Evolutionary conservation across 805 yeast genomes (phyloP).

Genomic region (Starmerella davenportii): DNA sequence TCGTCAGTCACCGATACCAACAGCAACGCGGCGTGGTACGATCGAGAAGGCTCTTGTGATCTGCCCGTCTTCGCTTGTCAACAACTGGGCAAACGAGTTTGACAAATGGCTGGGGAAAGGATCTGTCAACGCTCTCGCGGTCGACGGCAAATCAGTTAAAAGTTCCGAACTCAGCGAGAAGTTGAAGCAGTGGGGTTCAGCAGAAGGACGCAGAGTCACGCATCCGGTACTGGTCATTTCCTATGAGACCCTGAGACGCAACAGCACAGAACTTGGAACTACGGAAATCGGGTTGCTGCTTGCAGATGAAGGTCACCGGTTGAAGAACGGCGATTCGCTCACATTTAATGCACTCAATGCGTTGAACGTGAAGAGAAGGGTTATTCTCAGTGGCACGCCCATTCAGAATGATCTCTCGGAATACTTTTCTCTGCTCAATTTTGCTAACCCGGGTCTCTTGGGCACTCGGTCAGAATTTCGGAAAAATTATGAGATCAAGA

Average conservation of each 20-base stretch:
- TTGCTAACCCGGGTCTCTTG: conserved; percentile 84
- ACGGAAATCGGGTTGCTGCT: conserved; percentile 72
- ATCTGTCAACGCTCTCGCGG: conserved; percentile 70
- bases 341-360: conserved; percentile 76
- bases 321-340: conserved; percentile 76
- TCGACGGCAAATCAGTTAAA: conserved; percentile 71
- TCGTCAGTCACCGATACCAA: conserved; percentile 52
- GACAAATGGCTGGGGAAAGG: conserved; percentile 91
- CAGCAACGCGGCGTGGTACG: conserved; percentile 50
- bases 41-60: conserved; percentile 83
- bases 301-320: conserved; percentile 73
- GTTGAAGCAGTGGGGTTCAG: conserved; percentile 68
- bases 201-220: conserved; percentile 72
- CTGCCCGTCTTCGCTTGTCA: conserved; percentile 84
- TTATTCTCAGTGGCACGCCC: conserved; percentile 89
- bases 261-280: conserved; percentile 53
- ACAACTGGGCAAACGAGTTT: conserved; percentile 95
- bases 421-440: conserved; percentile 72
- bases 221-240: conserved; percentile 87
- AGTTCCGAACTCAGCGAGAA: conserved; percentile 49
- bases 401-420: conserved; percentile 90
- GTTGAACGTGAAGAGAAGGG: conserved; percentile 73
- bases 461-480: conserved; percentile 75
- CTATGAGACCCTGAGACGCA: conserved; percentile 79
- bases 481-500: conserved; percentile 63